Conservation (phyloP, 2,329 filamentous ascomycete genomes). For the Gliomastix tumulicola region DNA sequence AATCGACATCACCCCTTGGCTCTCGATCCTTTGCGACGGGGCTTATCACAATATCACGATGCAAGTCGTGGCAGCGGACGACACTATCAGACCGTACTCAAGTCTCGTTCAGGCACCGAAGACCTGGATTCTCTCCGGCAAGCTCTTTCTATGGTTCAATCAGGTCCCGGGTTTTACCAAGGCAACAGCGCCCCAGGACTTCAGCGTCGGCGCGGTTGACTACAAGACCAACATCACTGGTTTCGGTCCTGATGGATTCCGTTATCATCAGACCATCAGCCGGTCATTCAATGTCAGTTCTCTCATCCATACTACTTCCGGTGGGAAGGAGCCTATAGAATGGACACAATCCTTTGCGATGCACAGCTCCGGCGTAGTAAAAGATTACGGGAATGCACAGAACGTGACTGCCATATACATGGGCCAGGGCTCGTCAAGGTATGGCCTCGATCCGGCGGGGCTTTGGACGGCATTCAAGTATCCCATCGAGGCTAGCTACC, state of each 20-base stretch:
- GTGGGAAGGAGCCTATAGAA: constrained; percentile 14
- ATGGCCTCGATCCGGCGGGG: neutral
- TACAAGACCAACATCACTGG: constrained; percentile 35
- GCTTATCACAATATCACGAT: constrained; percentile 61
- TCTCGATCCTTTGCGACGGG: constrained; percentile 63
- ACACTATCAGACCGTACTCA: constrained; percentile 31
- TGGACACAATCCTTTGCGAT: constrained; percentile 56
- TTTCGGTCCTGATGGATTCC: neutral
- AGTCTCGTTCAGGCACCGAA: constrained; percentile 36
- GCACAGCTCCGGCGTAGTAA: constrained; percentile 41
- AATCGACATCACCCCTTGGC: constrained; percentile 74
- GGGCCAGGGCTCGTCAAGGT: constrained; percentile 6
- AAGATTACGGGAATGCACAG: constrained; percentile 31
- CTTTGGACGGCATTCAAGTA: constrained; percentile 7
- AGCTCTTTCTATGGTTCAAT: constrained; percentile 73
- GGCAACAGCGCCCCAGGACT: constrained; percentile 34
- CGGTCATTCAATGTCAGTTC: constrained; percentile 54
- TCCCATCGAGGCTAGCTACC: constrained; percentile 5
- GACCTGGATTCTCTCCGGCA: constrained; percentile 70
- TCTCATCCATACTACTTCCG: constrained; percentile 31
- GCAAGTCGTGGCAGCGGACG: constrained; percentile 56
- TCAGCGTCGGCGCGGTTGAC: constrained; percentile 34
- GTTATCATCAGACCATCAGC: constrained; percentile 42
- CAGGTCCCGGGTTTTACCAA: constrained; percentile 34
- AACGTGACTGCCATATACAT: constrained; percentile 8